These are phyloP conservation scores for Biscogniauxia marginata DNA, from an alignment of 2,329 filamentous ascomycete species.

Conservation along the genomic window DNA sequence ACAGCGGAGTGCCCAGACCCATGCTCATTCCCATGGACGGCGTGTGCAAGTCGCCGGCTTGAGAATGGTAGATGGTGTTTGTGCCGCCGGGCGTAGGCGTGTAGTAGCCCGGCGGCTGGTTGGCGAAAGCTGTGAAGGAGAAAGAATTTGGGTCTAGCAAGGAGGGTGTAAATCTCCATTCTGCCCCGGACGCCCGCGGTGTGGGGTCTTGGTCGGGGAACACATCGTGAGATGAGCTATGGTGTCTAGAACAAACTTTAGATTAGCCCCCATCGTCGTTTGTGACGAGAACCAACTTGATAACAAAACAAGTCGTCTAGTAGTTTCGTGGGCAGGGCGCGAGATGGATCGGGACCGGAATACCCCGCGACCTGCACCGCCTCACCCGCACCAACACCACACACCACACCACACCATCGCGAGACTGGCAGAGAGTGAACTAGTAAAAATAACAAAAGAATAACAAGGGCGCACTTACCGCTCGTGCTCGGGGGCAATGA, in stretches of 20 bases:
- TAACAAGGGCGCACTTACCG: constrained; percentile 26
- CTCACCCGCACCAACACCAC: constrained; percentile 13
- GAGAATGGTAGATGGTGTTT: constrained; percentile 76
- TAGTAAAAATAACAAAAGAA: neutral
- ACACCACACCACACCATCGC: constrained; percentile 6
- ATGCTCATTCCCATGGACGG: constrained; percentile 72
- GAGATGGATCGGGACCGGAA: constrained; percentile 12
- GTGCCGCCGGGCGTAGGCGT: constrained; percentile 81
- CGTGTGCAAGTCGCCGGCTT: constrained; percentile 85
- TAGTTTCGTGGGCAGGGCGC: neutral
- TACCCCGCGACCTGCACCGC: constrained; percentile 32
- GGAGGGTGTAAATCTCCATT: constrained; percentile 85
- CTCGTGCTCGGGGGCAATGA: constrained; percentile 26
- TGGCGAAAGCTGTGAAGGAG: constrained; percentile 75
- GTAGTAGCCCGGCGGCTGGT: constrained; percentile 80
- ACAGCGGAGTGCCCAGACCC: constrained; percentile 78
- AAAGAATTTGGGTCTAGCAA: constrained; percentile 83
- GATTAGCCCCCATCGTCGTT: constrained; percentile 12
- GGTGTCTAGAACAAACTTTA: constrained; percentile 45
- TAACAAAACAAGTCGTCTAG: neutral
- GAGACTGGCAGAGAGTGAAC: no score
- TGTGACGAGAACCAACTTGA: neutral
- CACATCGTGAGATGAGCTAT: constrained; percentile 39
- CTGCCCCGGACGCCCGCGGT: constrained; percentile 74
- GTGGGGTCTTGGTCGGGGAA: constrained; percentile 77